Conservation (phyloP, 768 basidiomycete species). For the Amanita muscaria region DNA sequence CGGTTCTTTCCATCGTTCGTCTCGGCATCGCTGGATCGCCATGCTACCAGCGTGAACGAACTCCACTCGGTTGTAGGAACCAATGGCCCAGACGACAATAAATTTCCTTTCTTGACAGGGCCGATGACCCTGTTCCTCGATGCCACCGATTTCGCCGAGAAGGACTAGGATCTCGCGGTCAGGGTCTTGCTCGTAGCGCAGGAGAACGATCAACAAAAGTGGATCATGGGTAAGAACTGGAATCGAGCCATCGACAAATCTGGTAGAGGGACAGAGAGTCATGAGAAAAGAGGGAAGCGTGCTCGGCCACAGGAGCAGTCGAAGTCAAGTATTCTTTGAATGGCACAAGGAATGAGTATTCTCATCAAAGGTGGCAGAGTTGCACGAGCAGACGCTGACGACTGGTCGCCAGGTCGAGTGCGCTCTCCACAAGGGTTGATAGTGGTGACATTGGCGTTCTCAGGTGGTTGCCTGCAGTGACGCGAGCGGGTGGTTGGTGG, state of each 20-base stretch:
- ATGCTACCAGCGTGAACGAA: slow-evolving; percentile 98
- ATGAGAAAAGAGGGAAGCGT: not conserved
- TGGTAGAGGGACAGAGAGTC: slow-evolving; percentile 18
- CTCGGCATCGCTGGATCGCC: slow-evolving; percentile 96
- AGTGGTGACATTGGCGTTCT: slow-evolving; percentile 44
- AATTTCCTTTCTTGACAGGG: slow-evolving; percentile 94
- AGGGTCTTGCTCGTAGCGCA: slow-evolving; percentile 95
- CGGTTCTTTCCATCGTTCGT: slow-evolving; percentile 97
- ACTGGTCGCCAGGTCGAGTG: slow-evolving; percentile 80
- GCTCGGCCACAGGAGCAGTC: slow-evolving; percentile 95
- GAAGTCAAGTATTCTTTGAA: slow-evolving; percentile 95
- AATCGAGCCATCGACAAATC: slow-evolving; percentile 99
- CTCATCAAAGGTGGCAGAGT: slow-evolving; percentile 73
- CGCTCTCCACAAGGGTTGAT: slow-evolving; percentile 76
- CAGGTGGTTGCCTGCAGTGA: slow-evolving; percentile 17
- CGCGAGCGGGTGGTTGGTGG: slow-evolving; percentile 31
- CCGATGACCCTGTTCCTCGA: slow-evolving; percentile 98
- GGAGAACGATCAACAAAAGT: slow-evolving; percentile 98
- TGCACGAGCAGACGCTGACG: slow-evolving; percentile 43
- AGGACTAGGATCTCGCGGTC: slow-evolving; percentile 99
- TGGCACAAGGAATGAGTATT: slow-evolving; percentile 95
- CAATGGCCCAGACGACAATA: slow-evolving; percentile 99
- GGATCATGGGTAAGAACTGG: slow-evolving; percentile 96
- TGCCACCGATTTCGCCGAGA: slow-evolving; percentile 96
- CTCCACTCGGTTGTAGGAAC: slow-evolving; percentile 98